phyloP scores from a whole-genome alignment of 2,329 filamentous ascomycete species.

The Phaeosphaeriaceae sp. region DNA sequence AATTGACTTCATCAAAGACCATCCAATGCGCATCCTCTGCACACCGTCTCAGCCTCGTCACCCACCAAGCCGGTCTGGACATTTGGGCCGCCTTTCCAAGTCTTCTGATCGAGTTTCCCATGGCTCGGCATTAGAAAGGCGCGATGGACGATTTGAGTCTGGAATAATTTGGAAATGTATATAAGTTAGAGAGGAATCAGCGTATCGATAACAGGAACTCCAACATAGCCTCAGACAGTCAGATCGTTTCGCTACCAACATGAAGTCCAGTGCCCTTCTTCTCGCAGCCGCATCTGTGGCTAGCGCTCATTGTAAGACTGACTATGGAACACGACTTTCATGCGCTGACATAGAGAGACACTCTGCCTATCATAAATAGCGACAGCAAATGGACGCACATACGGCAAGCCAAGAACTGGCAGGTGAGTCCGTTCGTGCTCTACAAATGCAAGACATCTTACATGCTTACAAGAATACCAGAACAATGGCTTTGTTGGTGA shows the following conservation, averaged over 20 bases:
- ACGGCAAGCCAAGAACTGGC: conserved; percentile 50
- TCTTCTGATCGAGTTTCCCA: background rate
- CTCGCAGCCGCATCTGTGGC: background rate
- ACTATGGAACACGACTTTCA: background rate
- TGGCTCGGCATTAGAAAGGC: background rate
- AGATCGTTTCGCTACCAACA: background rate
- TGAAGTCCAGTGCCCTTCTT: background rate
- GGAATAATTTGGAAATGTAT: background rate
- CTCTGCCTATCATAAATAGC: conserved; percentile 18
- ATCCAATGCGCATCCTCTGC: background rate
- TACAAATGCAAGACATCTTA: background rate
- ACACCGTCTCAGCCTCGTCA: background rate
- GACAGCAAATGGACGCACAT: conserved; percentile 53
- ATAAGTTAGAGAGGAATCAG: background rate
- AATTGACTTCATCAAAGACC: background rate
- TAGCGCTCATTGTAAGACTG: background rate
- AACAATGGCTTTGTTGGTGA: conserved; percentile 58
- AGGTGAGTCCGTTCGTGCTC: background rate
- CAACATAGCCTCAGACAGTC: background rate
- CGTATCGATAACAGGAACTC: background rate
- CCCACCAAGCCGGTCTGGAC: background rate
- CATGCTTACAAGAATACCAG: conserved; percentile 51
- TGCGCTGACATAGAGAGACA: background rate
- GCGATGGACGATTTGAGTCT: background rate
- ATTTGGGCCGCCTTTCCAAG: background rate